Percentiles rank a stretch among this genome's conserved stretches.
phyloP scores from a whole-genome alignment of 768 basidiomycete genomes.

The Trametes villosa region DNA sequence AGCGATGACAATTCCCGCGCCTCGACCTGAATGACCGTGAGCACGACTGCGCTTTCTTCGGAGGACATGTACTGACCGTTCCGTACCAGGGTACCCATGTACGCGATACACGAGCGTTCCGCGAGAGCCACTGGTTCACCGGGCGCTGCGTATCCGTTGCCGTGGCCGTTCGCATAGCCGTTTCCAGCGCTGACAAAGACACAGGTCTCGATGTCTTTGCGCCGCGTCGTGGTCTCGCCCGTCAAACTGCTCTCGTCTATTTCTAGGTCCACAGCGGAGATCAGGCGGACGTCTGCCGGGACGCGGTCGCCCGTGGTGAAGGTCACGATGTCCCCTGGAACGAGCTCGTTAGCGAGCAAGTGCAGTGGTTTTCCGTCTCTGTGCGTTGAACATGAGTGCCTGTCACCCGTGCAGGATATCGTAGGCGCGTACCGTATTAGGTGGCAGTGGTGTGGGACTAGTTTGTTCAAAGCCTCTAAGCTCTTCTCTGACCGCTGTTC shows the following conservation, averaged over 20 bases:
- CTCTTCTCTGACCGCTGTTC: slow-evolving; percentile 94
- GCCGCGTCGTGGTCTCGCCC: slow-evolving; percentile 85
- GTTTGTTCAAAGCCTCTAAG: slow-evolving; percentile 92
- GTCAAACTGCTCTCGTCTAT: slow-evolving; percentile 96
- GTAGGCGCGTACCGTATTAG: slow-evolving; percentile 74
- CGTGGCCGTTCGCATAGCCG: slow-evolving; percentile 25
- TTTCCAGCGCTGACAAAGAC: slow-evolving; percentile 39
- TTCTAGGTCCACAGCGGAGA: slow-evolving; percentile 83
- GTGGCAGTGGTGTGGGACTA: slow-evolving; percentile 96
- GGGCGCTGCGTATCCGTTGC: slow-evolving; percentile 28
- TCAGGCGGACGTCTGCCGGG: slow-evolving; percentile 89
- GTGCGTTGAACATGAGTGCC: not conserved
- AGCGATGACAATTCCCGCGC: slow-evolving; percentile 85
- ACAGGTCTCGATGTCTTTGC: slow-evolving; percentile 66
- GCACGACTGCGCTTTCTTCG: not conserved
- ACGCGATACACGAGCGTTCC: slow-evolving; percentile 86
- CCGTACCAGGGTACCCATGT: slow-evolving; percentile 95
- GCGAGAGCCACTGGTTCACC: slow-evolving; percentile 62
- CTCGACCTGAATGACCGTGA: slow-evolving; percentile 56
- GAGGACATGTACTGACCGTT: slow-evolving; percentile 57
- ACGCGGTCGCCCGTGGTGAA: slow-evolving; percentile 92
- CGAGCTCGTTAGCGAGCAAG: slow-evolving; percentile 94
- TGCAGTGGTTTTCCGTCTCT: slow-evolving; percentile 70
- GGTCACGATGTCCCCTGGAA: slow-evolving; percentile 91
- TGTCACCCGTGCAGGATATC: too few species aligned